A percentile compares a stretch with the other conserved stretches of the same genome.
These are phyloP conservation scores for Amauroascus niger DNA, from an alignment of 2,329 filamentous ascomycete species.

Conservation along the genomic window DNA sequence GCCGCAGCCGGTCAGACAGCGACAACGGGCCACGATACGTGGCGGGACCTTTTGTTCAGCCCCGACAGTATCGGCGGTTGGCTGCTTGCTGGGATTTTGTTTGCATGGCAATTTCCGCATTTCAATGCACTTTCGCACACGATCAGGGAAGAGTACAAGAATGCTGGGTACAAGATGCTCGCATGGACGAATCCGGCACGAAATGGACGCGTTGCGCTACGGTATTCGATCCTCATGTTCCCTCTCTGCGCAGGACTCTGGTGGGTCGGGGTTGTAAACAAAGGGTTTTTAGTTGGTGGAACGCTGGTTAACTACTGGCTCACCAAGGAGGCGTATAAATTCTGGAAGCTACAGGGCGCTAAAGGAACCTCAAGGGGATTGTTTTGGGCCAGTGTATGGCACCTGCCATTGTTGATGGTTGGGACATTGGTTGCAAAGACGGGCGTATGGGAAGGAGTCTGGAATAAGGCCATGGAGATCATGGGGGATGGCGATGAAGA, in stretches of 20 bases:
- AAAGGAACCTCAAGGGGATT: slow-evolving; percentile 71
- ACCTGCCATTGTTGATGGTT: slow-evolving; percentile 80
- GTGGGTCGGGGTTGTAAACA: slow-evolving; percentile 70
- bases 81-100: slow-evolving; percentile 73
- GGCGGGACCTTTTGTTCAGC: slow-evolving; percentile 68
- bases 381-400: slow-evolving; percentile 98
- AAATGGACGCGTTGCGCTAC: slow-evolving; percentile 76
- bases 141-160: slow-evolving; percentile 80
- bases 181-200: slow-evolving; percentile 76
- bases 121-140: slow-evolving; percentile 90
- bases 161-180: slow-evolving; percentile 60
- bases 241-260: slow-evolving; percentile 76
- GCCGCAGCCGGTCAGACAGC: slow-evolving; percentile 85
- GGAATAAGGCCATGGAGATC: slow-evolving; percentile 55
- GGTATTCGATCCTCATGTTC: slow-evolving; percentile 77
- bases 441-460: slow-evolving; percentile 78
- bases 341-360: slow-evolving; percentile 69
- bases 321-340: slow-evolving; percentile 63
- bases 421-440: slow-evolving; percentile 88
- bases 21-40: slow-evolving; percentile 58
- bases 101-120: slow-evolving; percentile 96
- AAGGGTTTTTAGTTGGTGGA: slow-evolving; percentile 72
- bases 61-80: slow-evolving; percentile 66
- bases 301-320: slow-evolving; percentile 80
- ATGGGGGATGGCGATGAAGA: slow-evolving; percentile 49